Percentiles rank a stretch among this genome's conserved stretches.
phyloP scores from a whole-genome alignment of 768 basidiomycete genomes.

The Naganishia vishniacii region DNA sequence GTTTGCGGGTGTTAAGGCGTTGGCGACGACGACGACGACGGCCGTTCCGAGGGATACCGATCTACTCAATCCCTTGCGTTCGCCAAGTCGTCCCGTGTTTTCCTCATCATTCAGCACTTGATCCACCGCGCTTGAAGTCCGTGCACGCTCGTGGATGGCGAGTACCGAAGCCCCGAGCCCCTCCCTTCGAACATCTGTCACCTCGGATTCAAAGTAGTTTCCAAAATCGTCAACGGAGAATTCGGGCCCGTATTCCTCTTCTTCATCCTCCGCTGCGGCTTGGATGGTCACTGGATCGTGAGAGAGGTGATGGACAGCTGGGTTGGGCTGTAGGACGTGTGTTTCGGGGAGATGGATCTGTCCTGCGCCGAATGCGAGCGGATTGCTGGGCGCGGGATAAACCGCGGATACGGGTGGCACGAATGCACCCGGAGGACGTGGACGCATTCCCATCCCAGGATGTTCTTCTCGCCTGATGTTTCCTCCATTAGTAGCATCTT shows the following conservation, averaged over 20 bases:
- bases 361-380: not conserved
- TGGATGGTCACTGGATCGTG: not conserved
- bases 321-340: not conserved
- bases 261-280: not conserved
- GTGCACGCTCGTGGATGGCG: not conserved
- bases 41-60: not conserved
- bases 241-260: conserved; percentile 10
- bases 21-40: too few species aligned
- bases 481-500: not conserved
- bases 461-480: not conserved
- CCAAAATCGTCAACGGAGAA: conserved; percentile 9
- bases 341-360: not conserved
- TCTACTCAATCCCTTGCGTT: not conserved
- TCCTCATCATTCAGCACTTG: not conserved
- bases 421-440: not conserved
- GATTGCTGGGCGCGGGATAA: not conserved
- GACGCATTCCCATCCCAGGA: conserved; percentile 13
- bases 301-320: not conserved
- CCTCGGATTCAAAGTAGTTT: conserved; percentile 16
- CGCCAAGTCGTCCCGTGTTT: not conserved
- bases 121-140: too few species aligned
- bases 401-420: too few species aligned
- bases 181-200: conserved; percentile 7
- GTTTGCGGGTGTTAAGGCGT: too few species aligned
- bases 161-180: conserved; percentile 6